These are phyloP conservation scores for Dioscorea cayenensis DNA, from an alignment of 116 monocot species.

Conservation along the genomic window DNA sequence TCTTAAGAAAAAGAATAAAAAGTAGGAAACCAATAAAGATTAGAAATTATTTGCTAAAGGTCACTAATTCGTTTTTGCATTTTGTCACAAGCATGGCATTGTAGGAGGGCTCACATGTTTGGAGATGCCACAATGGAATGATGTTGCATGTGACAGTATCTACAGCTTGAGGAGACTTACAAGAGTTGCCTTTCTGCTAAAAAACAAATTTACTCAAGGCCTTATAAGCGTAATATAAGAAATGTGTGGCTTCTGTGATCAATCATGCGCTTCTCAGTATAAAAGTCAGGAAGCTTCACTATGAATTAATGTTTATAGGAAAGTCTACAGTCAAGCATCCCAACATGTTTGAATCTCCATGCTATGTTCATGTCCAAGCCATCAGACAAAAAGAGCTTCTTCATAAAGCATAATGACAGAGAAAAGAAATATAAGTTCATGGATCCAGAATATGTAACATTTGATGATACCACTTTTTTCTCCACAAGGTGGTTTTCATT, in stretches of 20 bases:
- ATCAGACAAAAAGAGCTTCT: background rate
- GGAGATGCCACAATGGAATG: background rate
- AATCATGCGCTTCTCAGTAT: background rate
- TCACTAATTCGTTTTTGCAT: background rate
- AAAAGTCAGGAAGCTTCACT: background rate
- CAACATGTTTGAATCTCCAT: background rate
- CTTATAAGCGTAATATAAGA: background rate
- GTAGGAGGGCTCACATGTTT: background rate
- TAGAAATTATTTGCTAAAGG: no score
- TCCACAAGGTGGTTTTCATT: background rate
- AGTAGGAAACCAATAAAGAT: background rate
- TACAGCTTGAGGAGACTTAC: background rate
- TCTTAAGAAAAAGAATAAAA: background rate
- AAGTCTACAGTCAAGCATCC: background rate
- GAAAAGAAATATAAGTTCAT: background rate
- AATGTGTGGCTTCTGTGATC: background rate
- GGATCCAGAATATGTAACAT: background rate
- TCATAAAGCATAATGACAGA: background rate
- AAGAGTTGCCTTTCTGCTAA: background rate
- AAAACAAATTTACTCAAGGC: background rate
- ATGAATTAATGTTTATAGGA: background rate
- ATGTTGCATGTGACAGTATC: background rate
- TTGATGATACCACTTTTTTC: background rate
- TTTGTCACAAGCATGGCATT: background rate
- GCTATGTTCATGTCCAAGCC: background rate